Conservation (phyloP, 306 rosid species). For the Coriaria nepalensis region DNA sequence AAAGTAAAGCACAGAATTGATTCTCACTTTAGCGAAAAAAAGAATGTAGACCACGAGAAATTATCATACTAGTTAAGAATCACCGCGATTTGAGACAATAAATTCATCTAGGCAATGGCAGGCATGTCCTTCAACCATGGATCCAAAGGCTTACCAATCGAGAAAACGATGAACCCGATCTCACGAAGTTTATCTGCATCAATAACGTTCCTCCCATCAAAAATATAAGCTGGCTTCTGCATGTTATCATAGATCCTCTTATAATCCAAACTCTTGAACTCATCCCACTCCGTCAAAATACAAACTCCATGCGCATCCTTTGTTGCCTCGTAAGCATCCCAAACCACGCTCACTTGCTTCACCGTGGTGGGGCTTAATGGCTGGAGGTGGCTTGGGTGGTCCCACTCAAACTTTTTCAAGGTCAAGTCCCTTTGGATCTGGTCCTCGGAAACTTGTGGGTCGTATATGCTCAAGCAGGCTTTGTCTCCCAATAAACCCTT, state of each 20-base stretch:
- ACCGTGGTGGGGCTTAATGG: constrained; percentile 66
- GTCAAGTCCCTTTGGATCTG: constrained; percentile 82
- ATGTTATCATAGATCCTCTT: constrained; percentile 61
- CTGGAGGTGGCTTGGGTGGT: constrained; percentile 79
- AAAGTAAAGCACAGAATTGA: too few relatives aligned
- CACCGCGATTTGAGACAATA: not conserved
- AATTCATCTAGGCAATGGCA: constrained; percentile 44
- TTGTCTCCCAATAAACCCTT: constrained; percentile 74
- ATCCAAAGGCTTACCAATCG: constrained; percentile 87
- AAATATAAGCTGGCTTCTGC: constrained; percentile 80
- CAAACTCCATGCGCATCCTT: constrained; percentile 79
- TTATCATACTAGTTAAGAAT: constrained; percentile 19
- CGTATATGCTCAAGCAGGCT: constrained; percentile 67
- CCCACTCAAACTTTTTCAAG: constrained; percentile 85
- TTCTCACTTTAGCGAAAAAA: too few relatives aligned
- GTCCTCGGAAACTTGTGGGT: constrained; percentile 74
- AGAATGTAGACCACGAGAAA: too few relatives aligned
- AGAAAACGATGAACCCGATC: constrained; percentile 80
- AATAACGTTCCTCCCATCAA: constrained; percentile 69
- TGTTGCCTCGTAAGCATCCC: constrained; percentile 86
- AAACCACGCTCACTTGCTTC: constrained; percentile 68
- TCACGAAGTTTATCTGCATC: constrained; percentile 47
- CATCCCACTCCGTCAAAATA: constrained; percentile 92
- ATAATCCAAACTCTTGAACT: constrained; percentile 76
- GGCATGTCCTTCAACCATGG: constrained; percentile 95